A percentile compares a stretch with the other conserved stretches of the same genome.
phyloP scores from a whole-genome alignment of 1,284 basidiomycete genomes.

The Rhodofomes roseus region DNA sequence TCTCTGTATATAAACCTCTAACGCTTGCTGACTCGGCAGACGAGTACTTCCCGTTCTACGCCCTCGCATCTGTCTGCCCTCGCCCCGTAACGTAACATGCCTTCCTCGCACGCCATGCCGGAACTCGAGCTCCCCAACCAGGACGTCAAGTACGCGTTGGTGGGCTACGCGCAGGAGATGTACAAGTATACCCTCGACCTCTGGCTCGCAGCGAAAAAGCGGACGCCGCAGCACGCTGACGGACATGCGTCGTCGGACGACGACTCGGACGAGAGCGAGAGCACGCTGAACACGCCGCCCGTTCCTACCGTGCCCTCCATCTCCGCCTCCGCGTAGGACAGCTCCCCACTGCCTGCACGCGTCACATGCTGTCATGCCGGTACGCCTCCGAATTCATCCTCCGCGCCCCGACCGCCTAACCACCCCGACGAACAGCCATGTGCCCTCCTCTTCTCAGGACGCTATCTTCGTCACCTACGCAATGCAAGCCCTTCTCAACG shows the following conservation, averaged over 20 bases:
- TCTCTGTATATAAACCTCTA: neutral
- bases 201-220: conserved; percentile 20
- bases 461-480: neutral
- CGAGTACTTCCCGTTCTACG: neutral
- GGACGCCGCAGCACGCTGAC: neutral
- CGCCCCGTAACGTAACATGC: neutral
- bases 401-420: neutral
- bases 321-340: neutral
- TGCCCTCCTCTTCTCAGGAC: neutral
- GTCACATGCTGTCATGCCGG: neutral
- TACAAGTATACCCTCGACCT: conserved; percentile 28
- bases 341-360: neutral
- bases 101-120: neutral
- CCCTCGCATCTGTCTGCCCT: neutral
- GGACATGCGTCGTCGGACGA: neutral
- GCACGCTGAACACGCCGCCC: neutral
- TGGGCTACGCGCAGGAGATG: conserved; percentile 30
- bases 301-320: neutral
- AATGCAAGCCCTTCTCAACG: too few relatives aligned
- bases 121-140: neutral
- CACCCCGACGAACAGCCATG: neutral
- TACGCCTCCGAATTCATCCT: neutral
- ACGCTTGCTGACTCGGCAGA: neutral
- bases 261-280: neutral
- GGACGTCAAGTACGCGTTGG: conserved; percentile 39